Conservation (phyloP, 805 yeast species). For the Suhomyces emberorum region DNA sequence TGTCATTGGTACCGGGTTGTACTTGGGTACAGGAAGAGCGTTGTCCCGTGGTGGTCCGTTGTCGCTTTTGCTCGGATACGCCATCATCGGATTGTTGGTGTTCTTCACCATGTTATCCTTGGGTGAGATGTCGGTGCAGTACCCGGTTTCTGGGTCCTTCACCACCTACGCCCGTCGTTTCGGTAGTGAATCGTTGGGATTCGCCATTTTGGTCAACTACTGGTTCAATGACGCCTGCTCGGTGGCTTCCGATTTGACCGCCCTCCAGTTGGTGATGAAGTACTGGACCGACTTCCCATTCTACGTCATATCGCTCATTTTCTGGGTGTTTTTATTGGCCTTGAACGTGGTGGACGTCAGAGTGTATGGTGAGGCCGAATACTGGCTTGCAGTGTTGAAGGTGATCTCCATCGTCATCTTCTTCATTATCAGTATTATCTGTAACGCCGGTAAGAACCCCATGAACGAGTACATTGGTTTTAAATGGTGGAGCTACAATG, state of each 20-base stretch:
- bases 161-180: conserved; percentile 48
- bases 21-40: conserved; percentile 30
- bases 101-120: conserved; percentile 51
- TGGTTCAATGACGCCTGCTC: conserved; percentile 52
- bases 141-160: conserved; percentile 56
- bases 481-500: conserved; percentile 45
- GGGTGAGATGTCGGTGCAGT: conserved; percentile 55
- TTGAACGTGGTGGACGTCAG: conserved; percentile 39
- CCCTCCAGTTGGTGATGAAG: conserved; percentile 42
- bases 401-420: conserved; percentile 55
- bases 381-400: conserved; percentile 36
- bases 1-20: conserved; percentile 35
- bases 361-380: conserved; percentile 42
- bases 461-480: conserved; percentile 39
- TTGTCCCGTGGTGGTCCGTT: conserved; percentile 32
- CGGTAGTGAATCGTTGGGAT: conserved; percentile 50
- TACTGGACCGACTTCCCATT: conserved; percentile 50
- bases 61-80: conserved; percentile 30
- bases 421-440: conserved; percentile 53
- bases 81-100: conserved; percentile 41
- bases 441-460: conserved; percentile 56
- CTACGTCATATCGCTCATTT: conserved; percentile 50
- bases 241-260: conserved; percentile 48
- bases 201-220: conserved; percentile 48
- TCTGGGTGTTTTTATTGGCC: conserved; percentile 49